Percentiles rank a stretch among this genome's conserved stretches.
Conservation (phyloP, 169 alveolate genomes). For the Eimeria falciformis region DNA sequence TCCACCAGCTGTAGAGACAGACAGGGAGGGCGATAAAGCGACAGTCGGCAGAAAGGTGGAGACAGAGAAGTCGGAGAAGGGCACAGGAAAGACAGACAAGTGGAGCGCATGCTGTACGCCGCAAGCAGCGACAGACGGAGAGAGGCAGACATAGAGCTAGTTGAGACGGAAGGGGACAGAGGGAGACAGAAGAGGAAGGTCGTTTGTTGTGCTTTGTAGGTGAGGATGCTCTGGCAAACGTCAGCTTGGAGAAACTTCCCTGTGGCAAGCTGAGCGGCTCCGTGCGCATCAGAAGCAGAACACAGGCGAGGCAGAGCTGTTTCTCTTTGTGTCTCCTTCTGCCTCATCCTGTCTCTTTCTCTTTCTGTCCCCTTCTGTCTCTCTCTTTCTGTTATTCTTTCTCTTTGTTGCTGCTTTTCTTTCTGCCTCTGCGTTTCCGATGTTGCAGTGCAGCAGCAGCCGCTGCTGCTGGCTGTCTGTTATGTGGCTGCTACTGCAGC, state of each 20-base stretch:
- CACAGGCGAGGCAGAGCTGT: constrained; percentile 69
- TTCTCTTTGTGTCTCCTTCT: background rate
- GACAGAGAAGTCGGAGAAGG: too few species aligned
- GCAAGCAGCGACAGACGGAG: too few species aligned
- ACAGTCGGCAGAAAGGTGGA: too few species aligned
- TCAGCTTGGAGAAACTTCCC: constrained; percentile 80
- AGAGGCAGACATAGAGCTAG: background rate
- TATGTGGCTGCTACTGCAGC: too few species aligned
- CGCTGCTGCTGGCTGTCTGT: too few species aligned
- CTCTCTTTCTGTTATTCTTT: background rate
- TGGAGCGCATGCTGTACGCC: too few species aligned
- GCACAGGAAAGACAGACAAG: too few species aligned
- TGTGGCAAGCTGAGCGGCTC: constrained; percentile 78
- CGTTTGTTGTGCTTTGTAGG: constrained; percentile 59
- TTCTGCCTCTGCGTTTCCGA: background rate
- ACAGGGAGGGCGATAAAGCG: too few species aligned
- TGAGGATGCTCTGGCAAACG: constrained; percentile 92
- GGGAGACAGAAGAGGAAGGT: background rate
- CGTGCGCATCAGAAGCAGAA: constrained; percentile 83
- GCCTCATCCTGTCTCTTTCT: too few species aligned
- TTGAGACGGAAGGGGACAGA: background rate
- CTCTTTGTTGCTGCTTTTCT: background rate
- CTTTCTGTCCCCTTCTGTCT: background rate
- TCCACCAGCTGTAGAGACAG: too few species aligned
- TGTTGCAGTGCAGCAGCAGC: background rate